Conservation (phyloP, 78 protist species). For the Mantamonas sphyraenae region DNA sequence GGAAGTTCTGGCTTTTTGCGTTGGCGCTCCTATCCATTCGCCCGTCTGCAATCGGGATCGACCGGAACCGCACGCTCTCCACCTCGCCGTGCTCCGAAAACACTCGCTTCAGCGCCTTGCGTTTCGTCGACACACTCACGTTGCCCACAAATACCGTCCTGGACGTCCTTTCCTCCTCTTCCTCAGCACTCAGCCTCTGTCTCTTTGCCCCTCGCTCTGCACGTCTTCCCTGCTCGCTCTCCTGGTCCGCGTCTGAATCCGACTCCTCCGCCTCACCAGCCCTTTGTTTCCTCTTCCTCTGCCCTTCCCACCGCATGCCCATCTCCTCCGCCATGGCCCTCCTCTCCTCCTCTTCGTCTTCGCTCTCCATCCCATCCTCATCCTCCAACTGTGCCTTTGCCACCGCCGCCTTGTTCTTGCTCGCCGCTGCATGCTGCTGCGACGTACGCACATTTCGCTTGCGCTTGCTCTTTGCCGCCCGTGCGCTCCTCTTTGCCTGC, state of each 20-base stretch:
- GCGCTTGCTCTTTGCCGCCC: too few relatives aligned
- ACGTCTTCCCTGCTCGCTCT: not conserved
- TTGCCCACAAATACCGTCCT: not conserved
- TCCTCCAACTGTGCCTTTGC: too few relatives aligned
- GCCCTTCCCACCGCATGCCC: not conserved
- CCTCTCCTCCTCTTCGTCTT: too few relatives aligned
- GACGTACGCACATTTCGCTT: too few relatives aligned
- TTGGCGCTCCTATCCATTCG: not conserved
- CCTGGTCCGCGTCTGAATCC: not conserved
- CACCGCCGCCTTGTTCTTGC: too few relatives aligned
- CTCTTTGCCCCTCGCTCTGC: not conserved
- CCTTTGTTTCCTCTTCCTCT: constrained; percentile 1
- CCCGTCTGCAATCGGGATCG: not conserved
- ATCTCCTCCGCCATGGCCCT: constrained; percentile 9
- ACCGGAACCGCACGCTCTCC: not conserved
- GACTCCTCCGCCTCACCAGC: too few relatives aligned
- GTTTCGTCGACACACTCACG: not conserved
- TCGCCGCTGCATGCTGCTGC: too few relatives aligned
- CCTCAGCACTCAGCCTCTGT: constrained; percentile 1
- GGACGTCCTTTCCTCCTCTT: not conserved
- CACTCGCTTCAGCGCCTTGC: not conserved
- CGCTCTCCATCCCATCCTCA: too few relatives aligned
- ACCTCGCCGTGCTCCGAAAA: not conserved
- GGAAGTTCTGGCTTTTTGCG: not conserved
- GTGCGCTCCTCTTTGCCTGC: too few relatives aligned